A percentile compares a stretch with the other conserved stretches of the same genome.
phyloP scores from a whole-genome alignment of 1,284 basidiomycete genomes.

The Cerioporus squamosus region DNA sequence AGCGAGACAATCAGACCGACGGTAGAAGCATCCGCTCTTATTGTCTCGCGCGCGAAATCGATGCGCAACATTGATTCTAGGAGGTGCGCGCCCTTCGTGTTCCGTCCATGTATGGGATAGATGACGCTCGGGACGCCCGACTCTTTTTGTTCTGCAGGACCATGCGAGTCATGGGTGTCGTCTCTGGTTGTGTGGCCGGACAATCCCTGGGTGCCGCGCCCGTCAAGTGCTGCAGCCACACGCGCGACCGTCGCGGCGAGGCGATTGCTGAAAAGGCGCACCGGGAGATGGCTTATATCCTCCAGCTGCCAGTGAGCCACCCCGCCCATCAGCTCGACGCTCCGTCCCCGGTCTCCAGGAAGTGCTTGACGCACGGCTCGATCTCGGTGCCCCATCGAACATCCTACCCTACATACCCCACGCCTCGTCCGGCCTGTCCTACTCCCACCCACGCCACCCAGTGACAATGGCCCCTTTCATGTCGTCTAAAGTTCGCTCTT shows the following conservation, averaged over 20 bases:
- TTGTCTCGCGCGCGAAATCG: neutral
- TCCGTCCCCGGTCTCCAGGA: neutral
- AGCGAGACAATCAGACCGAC: neutral
- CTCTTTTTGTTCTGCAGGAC: neutral
- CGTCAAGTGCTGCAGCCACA: neutral
- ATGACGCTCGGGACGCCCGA: neutral
- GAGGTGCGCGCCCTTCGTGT: neutral
- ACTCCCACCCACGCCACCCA: neutral
- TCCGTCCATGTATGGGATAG: neutral
- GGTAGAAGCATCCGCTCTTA: neutral
- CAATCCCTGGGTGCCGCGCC: neutral
- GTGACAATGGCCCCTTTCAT: neutral
- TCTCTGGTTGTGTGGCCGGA: neutral
- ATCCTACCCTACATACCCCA: neutral
- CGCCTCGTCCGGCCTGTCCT: neutral
- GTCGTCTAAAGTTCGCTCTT: neutral
- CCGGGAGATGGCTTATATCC: neutral
- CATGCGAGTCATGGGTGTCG: neutral
- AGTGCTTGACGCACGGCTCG: neutral
- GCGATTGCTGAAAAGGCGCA: neutral
- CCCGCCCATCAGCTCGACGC: neutral
- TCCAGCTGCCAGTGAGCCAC: neutral
- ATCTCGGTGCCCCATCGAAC: neutral
- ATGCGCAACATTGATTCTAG: slow-evolving; percentile 3
- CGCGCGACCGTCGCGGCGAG: neutral